Evolutionary conservation across 805 yeast species (phyloP).

Genomic region (Wickerhamiella brachini): DNA sequence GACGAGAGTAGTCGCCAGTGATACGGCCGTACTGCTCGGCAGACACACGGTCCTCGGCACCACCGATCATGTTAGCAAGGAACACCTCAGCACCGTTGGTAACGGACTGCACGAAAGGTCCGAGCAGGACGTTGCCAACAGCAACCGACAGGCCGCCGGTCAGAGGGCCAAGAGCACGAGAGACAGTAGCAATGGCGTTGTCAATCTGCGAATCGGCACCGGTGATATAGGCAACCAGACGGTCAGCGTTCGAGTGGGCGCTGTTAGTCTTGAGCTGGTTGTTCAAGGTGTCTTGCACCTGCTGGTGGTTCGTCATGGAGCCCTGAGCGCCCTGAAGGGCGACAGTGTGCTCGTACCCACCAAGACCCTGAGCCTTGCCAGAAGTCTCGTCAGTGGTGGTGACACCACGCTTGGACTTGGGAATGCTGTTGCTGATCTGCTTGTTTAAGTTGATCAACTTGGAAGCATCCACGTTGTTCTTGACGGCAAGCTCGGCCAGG

Average conservation of each 20-base stretch:
- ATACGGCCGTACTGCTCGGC: conserved; percentile 10
- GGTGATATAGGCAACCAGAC: conserved; percentile 16
- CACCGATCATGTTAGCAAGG: conserved; percentile 17
- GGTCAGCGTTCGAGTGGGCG: conserved; percentile 9
- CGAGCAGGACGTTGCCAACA: conserved; percentile 14
- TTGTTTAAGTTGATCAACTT: conserved; percentile 11
- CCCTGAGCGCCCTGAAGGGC: conserved; percentile 8
- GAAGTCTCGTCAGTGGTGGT: neutral
- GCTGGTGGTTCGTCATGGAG: conserved; percentile 12
- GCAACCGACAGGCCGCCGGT: conserved; percentile 13
- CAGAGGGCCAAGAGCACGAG: conserved; percentile 11
- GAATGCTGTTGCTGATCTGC: conserved; percentile 10
- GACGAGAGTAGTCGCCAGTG: conserved; percentile 14
- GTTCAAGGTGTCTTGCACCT: conserved; percentile 11
- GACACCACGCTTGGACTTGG: conserved; percentile 3
- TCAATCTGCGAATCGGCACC: conserved; percentile 24
- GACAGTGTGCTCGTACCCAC: neutral
- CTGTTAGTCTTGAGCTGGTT: conserved; percentile 5
- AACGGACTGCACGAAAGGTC: conserved; percentile 22
- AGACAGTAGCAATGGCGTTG: conserved; percentile 16
- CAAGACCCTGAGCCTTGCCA: neutral
- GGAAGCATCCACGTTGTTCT: conserved; percentile 12
- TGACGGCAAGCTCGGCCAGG: conserved; percentile 8
- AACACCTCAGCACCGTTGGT: conserved; percentile 22
- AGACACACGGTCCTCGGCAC: conserved; percentile 9